Conservation (phyloP, 129 eudicot species). For the Scalesia atractyloides region DNA sequence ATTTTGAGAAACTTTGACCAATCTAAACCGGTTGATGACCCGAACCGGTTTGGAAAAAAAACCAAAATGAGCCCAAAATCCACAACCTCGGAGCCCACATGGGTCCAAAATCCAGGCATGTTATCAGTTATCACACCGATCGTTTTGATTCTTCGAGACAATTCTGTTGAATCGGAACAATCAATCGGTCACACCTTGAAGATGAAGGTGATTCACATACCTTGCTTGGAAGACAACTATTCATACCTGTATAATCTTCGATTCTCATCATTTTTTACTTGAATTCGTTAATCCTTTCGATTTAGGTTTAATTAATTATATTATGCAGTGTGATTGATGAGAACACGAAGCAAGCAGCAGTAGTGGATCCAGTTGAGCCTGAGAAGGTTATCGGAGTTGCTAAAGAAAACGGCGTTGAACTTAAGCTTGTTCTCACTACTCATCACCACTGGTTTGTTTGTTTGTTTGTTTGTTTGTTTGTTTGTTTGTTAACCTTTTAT, state of each 20-base stretch:
- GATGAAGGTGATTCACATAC: constrained; percentile 87
- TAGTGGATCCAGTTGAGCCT: constrained; percentile 96
- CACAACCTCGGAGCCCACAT: neutral
- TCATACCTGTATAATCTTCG: constrained; percentile 63
- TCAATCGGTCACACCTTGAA: constrained; percentile 6
- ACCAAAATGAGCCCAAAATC: too few relatives aligned
- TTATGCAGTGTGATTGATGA: constrained; percentile 78
- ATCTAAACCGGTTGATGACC: too few relatives aligned
- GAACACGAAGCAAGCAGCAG: constrained; percentile 83
- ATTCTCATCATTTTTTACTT: neutral
- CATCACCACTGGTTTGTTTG: constrained; percentile 84
- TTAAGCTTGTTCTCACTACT: constrained; percentile 87
- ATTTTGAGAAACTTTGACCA: too few relatives aligned
- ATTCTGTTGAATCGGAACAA: too few relatives aligned
- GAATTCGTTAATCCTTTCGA: neutral
- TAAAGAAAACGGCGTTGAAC: constrained; percentile 57
- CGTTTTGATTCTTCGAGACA: constrained; percentile 3
- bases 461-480: constrained; percentile 28
- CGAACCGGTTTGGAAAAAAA: too few relatives aligned
- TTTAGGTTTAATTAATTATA: neutral
- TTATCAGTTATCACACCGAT: neutral
- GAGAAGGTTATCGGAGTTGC: constrained; percentile 78
- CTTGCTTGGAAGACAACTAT: constrained; percentile 92
- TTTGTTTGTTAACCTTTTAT: constrained; percentile 8
- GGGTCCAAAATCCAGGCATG: constrained; percentile 11